Evolutionary conservation across 192 early-diverging fungal genomes (phyloP).

Genomic region (Jimgerdemannia flammicorona): DNA sequence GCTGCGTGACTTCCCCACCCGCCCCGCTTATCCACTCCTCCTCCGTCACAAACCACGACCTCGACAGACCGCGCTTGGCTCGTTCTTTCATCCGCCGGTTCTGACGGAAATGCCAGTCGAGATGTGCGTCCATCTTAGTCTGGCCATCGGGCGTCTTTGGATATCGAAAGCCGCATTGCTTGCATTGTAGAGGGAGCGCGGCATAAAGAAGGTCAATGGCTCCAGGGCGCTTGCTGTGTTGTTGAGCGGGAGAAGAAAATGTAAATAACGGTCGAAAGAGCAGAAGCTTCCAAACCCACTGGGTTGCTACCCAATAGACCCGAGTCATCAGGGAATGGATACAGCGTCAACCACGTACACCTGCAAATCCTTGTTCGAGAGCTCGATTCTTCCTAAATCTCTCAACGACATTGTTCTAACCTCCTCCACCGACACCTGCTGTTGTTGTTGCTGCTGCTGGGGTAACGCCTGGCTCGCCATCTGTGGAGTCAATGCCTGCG

Average conservation of each 20-base stretch:
- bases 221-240: constrained; percentile 34
- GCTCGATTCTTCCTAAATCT: constrained; percentile 32
- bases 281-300: no score
- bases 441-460: background rate
- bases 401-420: constrained; percentile 25
- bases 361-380: constrained; percentile 49
- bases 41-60: constrained; percentile 84
- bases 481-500: constrained; percentile 4
- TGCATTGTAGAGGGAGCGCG: constrained; percentile 75
- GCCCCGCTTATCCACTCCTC: constrained; percentile 41
- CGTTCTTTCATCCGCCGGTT: constrained; percentile 84
- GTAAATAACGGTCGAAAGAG: background rate
- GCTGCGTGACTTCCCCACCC: constrained; percentile 23
- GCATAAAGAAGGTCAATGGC: constrained; percentile 69
- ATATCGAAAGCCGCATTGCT: constrained; percentile 90
- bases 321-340: no score
- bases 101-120: constrained; percentile 97
- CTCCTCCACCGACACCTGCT: constrained; percentile 13
- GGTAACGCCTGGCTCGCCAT: constrained; percentile 11
- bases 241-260: background rate
- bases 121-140: constrained; percentile 74
- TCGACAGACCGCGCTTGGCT: constrained; percentile 74
- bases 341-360: constrained; percentile 15
- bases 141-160: constrained; percentile 60
- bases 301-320: no score